Evolutionary conservation across 2,329 filamentous ascomycete genomes (phyloP).

Genomic region (Aspergillus pseudotamarii): DNA sequence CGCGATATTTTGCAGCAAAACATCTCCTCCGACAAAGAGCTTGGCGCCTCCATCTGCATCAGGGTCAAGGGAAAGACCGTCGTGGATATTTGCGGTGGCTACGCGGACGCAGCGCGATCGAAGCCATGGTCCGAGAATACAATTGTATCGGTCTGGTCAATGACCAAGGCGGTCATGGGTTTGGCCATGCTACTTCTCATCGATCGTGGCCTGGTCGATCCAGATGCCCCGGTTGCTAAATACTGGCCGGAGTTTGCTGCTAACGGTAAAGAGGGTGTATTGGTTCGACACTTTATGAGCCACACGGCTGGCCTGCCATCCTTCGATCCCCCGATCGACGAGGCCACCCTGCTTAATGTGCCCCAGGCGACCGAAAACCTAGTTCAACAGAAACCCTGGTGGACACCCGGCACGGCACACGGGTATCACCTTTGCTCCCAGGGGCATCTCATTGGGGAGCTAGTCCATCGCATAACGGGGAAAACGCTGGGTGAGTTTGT

Average conservation of each 20-base stretch:
- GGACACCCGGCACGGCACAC: conserved; percentile 47
- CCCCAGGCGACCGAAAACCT: conserved; percentile 36
- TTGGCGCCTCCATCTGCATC: conserved; percentile 50
- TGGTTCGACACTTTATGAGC: conserved; percentile 45
- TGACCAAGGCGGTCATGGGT: conserved; percentile 42
- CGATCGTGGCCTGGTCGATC: conserved; percentile 42
- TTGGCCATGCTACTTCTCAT: conserved; percentile 45
- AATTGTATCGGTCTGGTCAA: conserved; percentile 45
- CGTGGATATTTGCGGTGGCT: conserved; percentile 51
- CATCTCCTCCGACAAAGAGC: conserved; percentile 44
- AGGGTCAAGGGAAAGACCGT: conserved; percentile 46
- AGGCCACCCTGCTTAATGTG: conserved; percentile 36
- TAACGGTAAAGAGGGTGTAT: conserved; percentile 45
- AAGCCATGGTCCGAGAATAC: conserved; percentile 46
- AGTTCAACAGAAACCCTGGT: conserved; percentile 47
- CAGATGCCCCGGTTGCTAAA: conserved; percentile 41
- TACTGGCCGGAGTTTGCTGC: conserved; percentile 53
- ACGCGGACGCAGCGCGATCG: conserved; percentile 32
- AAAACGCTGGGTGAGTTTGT: conserved; percentile 50
- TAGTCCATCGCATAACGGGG: conserved; percentile 47
- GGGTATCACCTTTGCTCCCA: conserved; percentile 48
- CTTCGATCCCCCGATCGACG: conserved; percentile 36
- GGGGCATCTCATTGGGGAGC: conserved; percentile 49
- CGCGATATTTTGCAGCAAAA: conserved; percentile 37
- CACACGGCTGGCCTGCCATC: conserved; percentile 43